Evolutionary conservation across 306 rosid species (phyloP).

Genomic region (Castanea mollissima): DNA sequence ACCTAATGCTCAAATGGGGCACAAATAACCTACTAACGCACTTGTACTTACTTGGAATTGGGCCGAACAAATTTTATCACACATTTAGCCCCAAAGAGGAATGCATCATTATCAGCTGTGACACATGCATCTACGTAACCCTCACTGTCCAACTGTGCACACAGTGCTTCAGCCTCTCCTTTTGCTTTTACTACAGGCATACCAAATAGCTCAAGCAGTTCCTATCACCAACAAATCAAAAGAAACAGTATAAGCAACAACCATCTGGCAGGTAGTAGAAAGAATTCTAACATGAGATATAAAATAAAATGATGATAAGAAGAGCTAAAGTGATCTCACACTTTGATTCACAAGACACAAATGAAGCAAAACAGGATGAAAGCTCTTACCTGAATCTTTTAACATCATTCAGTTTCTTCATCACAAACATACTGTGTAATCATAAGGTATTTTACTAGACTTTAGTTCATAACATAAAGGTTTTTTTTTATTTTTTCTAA

Average conservation of each 20-base stretch:
- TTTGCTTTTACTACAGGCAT: conserved; percentile 83
- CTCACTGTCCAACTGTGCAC: conserved; percentile 73
- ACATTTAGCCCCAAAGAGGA: conserved; percentile 80
- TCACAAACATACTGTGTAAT: background rate
- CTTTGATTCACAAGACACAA: background rate
- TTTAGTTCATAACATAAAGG: background rate
- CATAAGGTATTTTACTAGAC: background rate
- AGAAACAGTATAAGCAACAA: conserved; percentile 2
- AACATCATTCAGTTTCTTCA: background rate
- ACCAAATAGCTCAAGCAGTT: conserved; percentile 79
- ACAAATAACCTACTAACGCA: background rate
- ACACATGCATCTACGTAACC: conserved; percentile 91
- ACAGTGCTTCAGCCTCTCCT: conserved; percentile 96
- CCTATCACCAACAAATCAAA: conserved; percentile 46
- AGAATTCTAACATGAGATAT: conserved; percentile 3
- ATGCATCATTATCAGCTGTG: conserved; percentile 84
- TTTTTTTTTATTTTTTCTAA: background rate
- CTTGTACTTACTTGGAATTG: conserved; percentile 58
- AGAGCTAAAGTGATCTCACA: background rate
- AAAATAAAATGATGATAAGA: conserved; percentile 5
- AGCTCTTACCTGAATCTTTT: background rate
- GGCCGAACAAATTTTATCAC: conserved; percentile 62
- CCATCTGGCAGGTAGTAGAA: conserved; percentile 6
- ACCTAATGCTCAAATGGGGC: background rate
- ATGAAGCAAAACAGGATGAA: background rate